Conservation (phyloP, 1,284 basidiomycete species). For the Irpex rosettiformis region DNA sequence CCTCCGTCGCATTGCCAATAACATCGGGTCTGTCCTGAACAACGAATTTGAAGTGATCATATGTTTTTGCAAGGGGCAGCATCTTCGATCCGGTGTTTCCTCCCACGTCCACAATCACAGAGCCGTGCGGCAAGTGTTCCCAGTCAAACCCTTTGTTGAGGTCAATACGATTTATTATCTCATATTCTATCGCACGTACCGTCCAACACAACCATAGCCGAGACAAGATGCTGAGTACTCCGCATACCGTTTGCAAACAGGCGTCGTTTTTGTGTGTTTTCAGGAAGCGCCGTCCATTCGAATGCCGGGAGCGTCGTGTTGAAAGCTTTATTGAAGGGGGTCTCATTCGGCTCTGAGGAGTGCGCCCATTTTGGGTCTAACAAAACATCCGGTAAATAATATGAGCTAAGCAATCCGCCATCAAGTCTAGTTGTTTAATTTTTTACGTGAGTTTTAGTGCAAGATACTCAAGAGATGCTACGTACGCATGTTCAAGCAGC, state of each 20-base stretch:
- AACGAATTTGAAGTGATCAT: slow-evolving; percentile 20
- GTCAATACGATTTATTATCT: slow-evolving; percentile 49
- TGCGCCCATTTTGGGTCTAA: slow-evolving; percentile 27
- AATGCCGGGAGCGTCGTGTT: slow-evolving; percentile 24
- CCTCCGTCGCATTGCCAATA: slow-evolving; percentile 13
- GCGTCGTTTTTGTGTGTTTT: slow-evolving; percentile 17
- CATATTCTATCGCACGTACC: too few relatives aligned
- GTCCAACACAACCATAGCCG: too few relatives aligned
- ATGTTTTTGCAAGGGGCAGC: slow-evolving; percentile 19
- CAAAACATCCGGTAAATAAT: slow-evolving; percentile 33
- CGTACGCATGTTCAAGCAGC: not conserved
- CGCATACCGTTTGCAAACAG: slow-evolving; percentile 65
- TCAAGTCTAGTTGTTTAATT: slow-evolving; percentile 28
- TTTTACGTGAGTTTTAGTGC: too few relatives aligned
- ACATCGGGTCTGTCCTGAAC: slow-evolving; percentile 19
- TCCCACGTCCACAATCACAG: slow-evolving; percentile 22
- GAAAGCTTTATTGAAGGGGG: slow-evolving; percentile 30
- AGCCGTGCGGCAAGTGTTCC: slow-evolving; percentile 7
- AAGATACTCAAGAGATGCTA: slow-evolving; percentile 1
- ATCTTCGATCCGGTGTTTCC: slow-evolving; percentile 22
- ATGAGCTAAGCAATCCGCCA: slow-evolving; percentile 32
- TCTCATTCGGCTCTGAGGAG: slow-evolving; percentile 25
- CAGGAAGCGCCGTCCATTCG: slow-evolving; percentile 28
- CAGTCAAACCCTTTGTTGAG: slow-evolving; percentile 23
- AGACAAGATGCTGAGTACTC: too few relatives aligned